Conservation (phyloP, 2,329 filamentous ascomycete genomes). For the Dothiorella sarmentorum region DNA sequence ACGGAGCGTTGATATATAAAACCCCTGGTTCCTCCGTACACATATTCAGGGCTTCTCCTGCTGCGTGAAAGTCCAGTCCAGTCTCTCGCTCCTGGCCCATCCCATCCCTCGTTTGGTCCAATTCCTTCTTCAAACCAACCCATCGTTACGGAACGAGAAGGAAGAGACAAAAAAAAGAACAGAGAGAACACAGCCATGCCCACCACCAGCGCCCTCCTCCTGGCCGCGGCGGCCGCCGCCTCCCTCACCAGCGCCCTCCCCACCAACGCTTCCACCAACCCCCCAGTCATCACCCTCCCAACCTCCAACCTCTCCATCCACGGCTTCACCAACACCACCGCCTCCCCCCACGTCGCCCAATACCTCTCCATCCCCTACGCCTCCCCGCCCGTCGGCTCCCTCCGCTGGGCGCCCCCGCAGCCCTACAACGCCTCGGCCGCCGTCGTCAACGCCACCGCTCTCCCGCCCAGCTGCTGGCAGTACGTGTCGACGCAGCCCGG, state of each 20-base stretch:
- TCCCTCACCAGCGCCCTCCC: not conserved
- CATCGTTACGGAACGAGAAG: not conserved
- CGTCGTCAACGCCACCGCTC: slow-evolving; percentile 9
- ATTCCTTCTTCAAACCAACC: not conserved
- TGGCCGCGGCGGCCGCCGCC: not conserved
- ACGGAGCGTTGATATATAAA: not conserved
- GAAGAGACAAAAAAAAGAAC: not conserved
- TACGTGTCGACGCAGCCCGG: not conserved
- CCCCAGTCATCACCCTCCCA: not conserved
- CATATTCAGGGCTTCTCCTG: not conserved
- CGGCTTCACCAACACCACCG: slow-evolving; percentile 24
- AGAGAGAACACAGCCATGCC: not conserved
- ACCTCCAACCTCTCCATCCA: not conserved
- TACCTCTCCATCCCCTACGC: slow-evolving; percentile 39
- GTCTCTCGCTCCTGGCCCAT: not conserved
- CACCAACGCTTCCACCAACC: not conserved
- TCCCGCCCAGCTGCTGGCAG: slow-evolving; percentile 15
- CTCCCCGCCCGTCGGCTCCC: slow-evolving; percentile 31
- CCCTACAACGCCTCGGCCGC: slow-evolving; percentile 23
- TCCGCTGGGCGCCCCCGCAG: slow-evolving; percentile 33
- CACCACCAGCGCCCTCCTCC: not conserved
- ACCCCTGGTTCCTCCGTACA: not conserved
- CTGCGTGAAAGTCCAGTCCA: too few species aligned
- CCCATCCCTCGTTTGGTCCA: not conserved
- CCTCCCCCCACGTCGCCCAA: slow-evolving; percentile 27